Base-by-base conservation (phyloP, 495 filamentous ascomycete genomes). In the Usnea hakonensis region DNA sequence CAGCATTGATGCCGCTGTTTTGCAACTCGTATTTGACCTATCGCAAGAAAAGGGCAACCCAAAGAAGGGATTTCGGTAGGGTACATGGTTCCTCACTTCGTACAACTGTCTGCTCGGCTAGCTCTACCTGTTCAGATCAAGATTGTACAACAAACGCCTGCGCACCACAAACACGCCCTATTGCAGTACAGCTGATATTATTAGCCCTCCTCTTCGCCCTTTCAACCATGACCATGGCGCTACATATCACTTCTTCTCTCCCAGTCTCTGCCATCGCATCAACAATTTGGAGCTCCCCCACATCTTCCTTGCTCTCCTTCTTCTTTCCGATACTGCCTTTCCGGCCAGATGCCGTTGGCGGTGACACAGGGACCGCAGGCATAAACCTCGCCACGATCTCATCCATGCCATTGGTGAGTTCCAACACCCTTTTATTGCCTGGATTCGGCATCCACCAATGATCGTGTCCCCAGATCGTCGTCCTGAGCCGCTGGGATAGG, bases 361-460 rank as follows among this genome's bases (percentile, higher is more conserved):
- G 33, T 38, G 48, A 48, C 10, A 50, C 55, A 1, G 40, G 53
- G 5, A 28, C 36, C 28, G 60, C 54, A 35, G 72, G 71, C 2
- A 84, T 71, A 43, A 72, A 73, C 77, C 87, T 79, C 17, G 85
- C 85, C 64, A 85, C 84, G 13, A 85, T 62, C 19, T 83, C 85
- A 68, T 86, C 83, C 7, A 79, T 86, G 23, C 77, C 74, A 2
- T 77, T 80, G 64, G 93, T 92, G 2, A 87, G 85, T 2, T 90
- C 91, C 0, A 91, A 89, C 0, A 89, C 81, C 56, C 91, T 83
- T 60, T 91, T 85, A 70, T 97, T 97, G 16, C 86, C 87, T 0
- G 90, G 95, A 32, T 96, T 71, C 2, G 93, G 93, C 36, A 81
- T 80, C 5, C 93, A 94, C 0, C 91, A 92, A 64, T 90, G 89